These are phyloP conservation scores for Sarcomyxa edulis DNA, from an alignment of 768 basidiomycete species.

Conservation along the genomic window DNA sequence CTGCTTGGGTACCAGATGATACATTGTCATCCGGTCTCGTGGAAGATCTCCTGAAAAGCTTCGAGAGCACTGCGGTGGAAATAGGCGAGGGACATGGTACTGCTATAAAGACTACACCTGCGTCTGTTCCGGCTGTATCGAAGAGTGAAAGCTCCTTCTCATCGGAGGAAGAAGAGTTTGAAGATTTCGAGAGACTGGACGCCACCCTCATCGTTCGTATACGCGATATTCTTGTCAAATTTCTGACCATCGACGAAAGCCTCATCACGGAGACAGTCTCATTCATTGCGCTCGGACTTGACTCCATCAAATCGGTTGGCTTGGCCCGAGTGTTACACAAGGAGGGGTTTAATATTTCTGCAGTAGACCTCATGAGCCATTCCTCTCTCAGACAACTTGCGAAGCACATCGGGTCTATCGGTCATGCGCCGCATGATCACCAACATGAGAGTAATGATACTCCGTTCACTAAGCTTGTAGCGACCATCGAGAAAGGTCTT, in stretches of 20 bases:
- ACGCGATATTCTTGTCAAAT: constrained; percentile 17
- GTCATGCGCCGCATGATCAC: not conserved
- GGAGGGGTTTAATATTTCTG: constrained; percentile 26
- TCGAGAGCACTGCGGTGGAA: constrained; percentile 16
- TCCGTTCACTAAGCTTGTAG: not conserved
- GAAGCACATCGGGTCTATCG: constrained; percentile 3
- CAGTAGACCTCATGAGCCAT: constrained; percentile 31
- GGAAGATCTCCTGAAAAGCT: constrained; percentile 14
- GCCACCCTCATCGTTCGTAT: constrained; percentile 11
- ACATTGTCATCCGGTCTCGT: constrained; percentile 8
- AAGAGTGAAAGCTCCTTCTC: too few relatives aligned
- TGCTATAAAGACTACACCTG: too few relatives aligned
- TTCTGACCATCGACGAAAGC: constrained; percentile 17
- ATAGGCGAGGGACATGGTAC: too few relatives aligned
- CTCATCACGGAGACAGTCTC: constrained; percentile 23
- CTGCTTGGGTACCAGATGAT: constrained; percentile 19
- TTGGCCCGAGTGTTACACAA: constrained; percentile 28
- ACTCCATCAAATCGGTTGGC: constrained; percentile 43
- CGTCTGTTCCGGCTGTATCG: too few relatives aligned
- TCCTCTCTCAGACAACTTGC: constrained; percentile 16
- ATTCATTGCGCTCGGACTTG: constrained; percentile 39
- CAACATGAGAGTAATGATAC: not conserved
- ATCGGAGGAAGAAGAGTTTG: too few relatives aligned
- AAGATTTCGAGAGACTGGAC: too few relatives aligned
- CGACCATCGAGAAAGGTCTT: too few relatives aligned